These are phyloP conservation scores for Zea mays DNA, from an alignment of 176 grass and related monocot genomes.

Conservation along the genomic window Zm-B73-REFERENCE-NAM-5.0 NC_050103.1:163597001-163597500, in stretches of 20 bases:
- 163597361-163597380: slow-evolving; percentile 77
- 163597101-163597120: neutral
- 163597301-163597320: slow-evolving; percentile 56
- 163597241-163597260: slow-evolving; percentile 79
- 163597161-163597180: neutral
- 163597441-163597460: slow-evolving; percentile 34
- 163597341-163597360: slow-evolving; percentile 61
- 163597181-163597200: slow-evolving; percentile 84
- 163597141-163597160: neutral
- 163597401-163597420: slow-evolving; percentile 62
- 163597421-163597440: slow-evolving; percentile 33
- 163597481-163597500: neutral
- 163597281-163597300: slow-evolving; percentile 75
- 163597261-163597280: slow-evolving; percentile 50
- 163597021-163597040: slow-evolving; percentile 4
- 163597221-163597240: slow-evolving; percentile 82
- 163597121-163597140: neutral
- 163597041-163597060: neutral
- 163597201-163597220: slow-evolving; percentile 81
- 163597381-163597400: slow-evolving; percentile 86
- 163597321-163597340: slow-evolving; percentile 63
- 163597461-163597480: slow-evolving; percentile 62
- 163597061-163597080: neutral
- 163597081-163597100: neutral
- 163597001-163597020: neutral